Evolutionary conservation across 2,329 filamentous ascomycete genomes (phyloP).

Genomic region (Fusarium sp.): DNA sequence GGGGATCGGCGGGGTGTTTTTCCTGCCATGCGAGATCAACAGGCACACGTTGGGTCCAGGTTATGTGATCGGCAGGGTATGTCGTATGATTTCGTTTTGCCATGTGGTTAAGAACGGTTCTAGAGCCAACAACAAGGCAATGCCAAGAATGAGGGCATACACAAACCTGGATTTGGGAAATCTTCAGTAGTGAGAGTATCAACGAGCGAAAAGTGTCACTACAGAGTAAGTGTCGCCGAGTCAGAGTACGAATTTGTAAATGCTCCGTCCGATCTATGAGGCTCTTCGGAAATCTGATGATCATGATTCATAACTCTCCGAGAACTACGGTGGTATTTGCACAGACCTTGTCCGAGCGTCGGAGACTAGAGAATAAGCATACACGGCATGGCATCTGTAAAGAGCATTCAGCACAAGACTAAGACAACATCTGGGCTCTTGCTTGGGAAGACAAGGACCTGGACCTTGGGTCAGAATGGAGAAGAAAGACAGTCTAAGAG

Average conservation of each 20-base stretch:
- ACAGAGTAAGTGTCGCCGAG: neutral
- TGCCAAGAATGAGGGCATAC: neutral
- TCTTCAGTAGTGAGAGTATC: too few relatives aligned
- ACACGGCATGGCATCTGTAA: neutral
- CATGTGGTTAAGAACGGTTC: slow-evolving; percentile 4
- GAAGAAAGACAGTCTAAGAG: neutral
- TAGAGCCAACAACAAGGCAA: neutral
- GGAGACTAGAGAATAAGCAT: neutral
- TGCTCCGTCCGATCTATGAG: neutral
- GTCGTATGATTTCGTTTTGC: slow-evolving; percentile 12
- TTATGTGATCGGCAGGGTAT: neutral
- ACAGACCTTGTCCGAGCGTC: neutral
- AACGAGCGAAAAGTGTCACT: too few relatives aligned
- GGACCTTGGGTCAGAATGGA: neutral
- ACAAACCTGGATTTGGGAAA: neutral
- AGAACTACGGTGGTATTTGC: neutral
- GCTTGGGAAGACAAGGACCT: neutral
- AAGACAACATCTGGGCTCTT: neutral
- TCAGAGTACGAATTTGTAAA: neutral
- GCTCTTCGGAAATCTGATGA: neutral
- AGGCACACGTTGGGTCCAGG: neutral
- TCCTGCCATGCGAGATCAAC: neutral
- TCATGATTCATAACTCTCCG: neutral
- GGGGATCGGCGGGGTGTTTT: slow-evolving; percentile 4
- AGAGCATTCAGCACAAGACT: neutral